These are phyloP conservation scores for Daldinia eschscholtzii DNA, from an alignment of 2,329 filamentous ascomycete species.

Conservation along the genomic window DNA sequence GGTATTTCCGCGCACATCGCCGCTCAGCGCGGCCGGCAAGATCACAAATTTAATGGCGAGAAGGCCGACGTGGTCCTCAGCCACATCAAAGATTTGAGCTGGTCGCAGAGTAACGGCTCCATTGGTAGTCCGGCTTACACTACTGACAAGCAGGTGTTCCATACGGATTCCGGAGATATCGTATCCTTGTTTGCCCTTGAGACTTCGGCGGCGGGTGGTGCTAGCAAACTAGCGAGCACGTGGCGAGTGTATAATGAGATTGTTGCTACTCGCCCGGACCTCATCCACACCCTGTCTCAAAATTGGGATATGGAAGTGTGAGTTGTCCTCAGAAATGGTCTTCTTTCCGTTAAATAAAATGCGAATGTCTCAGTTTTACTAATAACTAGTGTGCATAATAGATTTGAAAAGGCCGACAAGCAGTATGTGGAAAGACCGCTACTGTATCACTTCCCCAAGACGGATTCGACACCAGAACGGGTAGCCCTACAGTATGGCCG, in stretches of 20 bases:
- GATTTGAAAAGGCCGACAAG: constrained; percentile 64
- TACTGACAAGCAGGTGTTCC: constrained; percentile 72
- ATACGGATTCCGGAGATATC: constrained; percentile 71
- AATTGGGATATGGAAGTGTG: constrained; percentile 65
- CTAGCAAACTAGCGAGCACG: constrained; percentile 69
- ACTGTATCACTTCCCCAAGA: constrained; percentile 67
- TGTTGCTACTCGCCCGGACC: constrained; percentile 67
- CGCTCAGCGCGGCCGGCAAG: constrained; percentile 65
- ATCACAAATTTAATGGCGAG: constrained; percentile 60
- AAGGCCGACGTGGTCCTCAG: constrained; percentile 66
- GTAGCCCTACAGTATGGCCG: constrained; percentile 72
- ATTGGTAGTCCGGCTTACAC: constrained; percentile 72
- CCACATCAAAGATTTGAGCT: constrained; percentile 74
- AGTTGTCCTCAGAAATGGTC: constrained; percentile 29
- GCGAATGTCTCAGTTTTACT: constrained; percentile 55
- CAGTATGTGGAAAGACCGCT: constrained; percentile 65
- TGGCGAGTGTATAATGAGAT: constrained; percentile 74
- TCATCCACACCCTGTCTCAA: constrained; percentile 68
- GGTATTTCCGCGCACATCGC: constrained; percentile 72
- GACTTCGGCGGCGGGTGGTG: constrained; percentile 66
- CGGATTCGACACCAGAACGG: constrained; percentile 61
- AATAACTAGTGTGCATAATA: constrained; percentile 47
- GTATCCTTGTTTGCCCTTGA: constrained; percentile 69
- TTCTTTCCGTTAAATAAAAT: neutral
- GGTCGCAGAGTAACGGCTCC: constrained; percentile 49